A percentile compares a stretch with the other conserved stretches of the same genome.
These are phyloP conservation scores for Hypoxylon subgilvum DNA, from an alignment of 495 filamentous ascomycete genomes.

Conservation along the genomic window DNA sequence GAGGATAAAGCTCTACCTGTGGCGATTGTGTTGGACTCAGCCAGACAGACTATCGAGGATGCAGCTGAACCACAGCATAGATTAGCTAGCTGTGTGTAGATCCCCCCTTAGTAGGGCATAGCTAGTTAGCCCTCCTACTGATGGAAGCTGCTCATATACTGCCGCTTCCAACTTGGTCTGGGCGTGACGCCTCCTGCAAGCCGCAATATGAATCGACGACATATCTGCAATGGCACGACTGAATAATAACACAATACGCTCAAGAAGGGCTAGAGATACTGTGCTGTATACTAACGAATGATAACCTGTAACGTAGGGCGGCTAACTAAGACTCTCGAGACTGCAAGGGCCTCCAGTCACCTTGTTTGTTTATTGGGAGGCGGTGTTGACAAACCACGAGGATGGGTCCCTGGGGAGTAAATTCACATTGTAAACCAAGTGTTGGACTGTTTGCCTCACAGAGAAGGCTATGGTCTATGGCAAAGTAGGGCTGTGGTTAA, in stretches of 20 bases:
- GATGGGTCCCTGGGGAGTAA: no score
- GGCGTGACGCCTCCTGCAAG: neutral
- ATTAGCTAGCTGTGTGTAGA: no score
- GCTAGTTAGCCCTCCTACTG: neutral
- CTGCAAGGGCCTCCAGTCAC: conserved; percentile 3
- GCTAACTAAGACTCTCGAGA: neutral
- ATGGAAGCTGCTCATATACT: neutral
- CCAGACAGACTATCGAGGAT: neutral
- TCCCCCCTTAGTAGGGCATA: no score
- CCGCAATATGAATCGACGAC: neutral
- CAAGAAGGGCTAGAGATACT: neutral
- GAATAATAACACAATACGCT: no score
- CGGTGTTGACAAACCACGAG: neutral
- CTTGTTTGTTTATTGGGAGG: neutral
- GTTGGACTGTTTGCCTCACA: no score
- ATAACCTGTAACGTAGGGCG: neutral
- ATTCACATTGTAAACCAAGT: no score
- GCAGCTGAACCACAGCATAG: no score
- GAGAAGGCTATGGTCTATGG: no score
- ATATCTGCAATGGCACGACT: neutral
- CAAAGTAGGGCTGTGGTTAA: no score
- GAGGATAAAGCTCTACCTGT: no score
- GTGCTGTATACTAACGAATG: conserved; percentile 4
- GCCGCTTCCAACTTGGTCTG: neutral
- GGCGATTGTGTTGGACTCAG: no score